Evolutionary conservation across 2,329 filamentous ascomycete species (phyloP).

Genomic region (Apiospora sp.): DNA sequence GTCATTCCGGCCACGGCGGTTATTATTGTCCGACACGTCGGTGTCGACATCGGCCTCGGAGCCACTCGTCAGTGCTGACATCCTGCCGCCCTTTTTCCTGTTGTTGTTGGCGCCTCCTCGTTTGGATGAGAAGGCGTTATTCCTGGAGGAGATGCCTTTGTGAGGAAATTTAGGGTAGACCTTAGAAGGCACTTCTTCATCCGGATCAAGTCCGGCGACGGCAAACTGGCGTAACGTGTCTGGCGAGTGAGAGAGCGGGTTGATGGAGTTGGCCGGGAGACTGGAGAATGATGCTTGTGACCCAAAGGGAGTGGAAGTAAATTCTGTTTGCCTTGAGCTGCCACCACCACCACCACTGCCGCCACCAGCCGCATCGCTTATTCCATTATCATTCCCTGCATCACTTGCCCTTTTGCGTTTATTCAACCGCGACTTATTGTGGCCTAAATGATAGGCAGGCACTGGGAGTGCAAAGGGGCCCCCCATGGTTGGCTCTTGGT

Average conservation of each 20-base stretch:
- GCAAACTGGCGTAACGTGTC: slow-evolving; percentile 60
- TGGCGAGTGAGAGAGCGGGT: slow-evolving; percentile 63
- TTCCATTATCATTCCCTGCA: neutral
- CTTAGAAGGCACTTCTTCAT: slow-evolving; percentile 51
- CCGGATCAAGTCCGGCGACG: slow-evolving; percentile 59
- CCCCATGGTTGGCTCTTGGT: slow-evolving; percentile 31
- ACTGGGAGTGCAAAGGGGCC: slow-evolving; percentile 42
- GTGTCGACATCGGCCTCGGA: slow-evolving; percentile 27
- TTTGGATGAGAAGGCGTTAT: slow-evolving; percentile 40
- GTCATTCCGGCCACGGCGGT: slow-evolving; percentile 24
- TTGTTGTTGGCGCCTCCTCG: slow-evolving; percentile 27
- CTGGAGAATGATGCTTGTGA: slow-evolving; percentile 32
- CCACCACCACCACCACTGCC: neutral
- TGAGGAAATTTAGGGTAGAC: slow-evolving; percentile 60
- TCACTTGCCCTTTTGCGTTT: slow-evolving; percentile 46
- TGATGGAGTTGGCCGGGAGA: slow-evolving; percentile 51
- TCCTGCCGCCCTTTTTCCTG: slow-evolving; percentile 27
- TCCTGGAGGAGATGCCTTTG: slow-evolving; percentile 45
- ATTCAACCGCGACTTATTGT: slow-evolving; percentile 33
- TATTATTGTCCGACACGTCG: slow-evolving; percentile 24
- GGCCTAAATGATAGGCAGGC: slow-evolving; percentile 38
- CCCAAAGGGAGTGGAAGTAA: slow-evolving; percentile 28
- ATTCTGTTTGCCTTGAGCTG: neutral
- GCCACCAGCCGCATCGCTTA: slow-evolving; percentile 22
- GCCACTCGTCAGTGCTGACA: slow-evolving; percentile 26